These are phyloP conservation scores for Ensete glaucum DNA, from an alignment of 176 grass and related monocot species.

Conservation along the genomic window DNA sequence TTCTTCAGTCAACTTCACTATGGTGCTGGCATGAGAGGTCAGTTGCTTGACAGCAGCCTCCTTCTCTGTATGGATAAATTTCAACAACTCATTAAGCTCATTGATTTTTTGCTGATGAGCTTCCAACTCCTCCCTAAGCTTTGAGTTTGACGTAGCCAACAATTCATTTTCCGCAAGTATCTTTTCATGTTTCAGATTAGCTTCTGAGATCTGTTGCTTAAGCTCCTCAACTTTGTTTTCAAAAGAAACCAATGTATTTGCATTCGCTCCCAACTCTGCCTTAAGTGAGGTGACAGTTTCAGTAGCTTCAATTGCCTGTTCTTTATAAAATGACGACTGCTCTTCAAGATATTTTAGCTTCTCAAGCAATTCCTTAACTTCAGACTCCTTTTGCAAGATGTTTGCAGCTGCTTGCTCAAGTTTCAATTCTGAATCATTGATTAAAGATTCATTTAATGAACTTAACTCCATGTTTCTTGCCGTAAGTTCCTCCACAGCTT, in stretches of 20 bases:
- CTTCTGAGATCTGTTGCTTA: constrained; percentile 38
- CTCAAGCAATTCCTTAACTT: constrained; percentile 57
- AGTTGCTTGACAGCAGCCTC: constrained; percentile 33
- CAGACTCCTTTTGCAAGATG: constrained; percentile 45
- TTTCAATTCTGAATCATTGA: constrained; percentile 28
- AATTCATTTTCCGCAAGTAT: constrained; percentile 35
- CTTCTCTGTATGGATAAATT: constrained; percentile 27
- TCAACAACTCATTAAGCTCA: constrained; percentile 37
- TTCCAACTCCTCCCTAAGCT: constrained; percentile 18
- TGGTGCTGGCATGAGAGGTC: constrained; percentile 26
- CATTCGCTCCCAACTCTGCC: constrained; percentile 63
- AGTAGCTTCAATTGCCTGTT: constrained; percentile 34
- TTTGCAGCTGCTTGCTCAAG: constrained; percentile 23
- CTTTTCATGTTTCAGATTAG: constrained; percentile 45
- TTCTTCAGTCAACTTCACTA: constrained; percentile 38
- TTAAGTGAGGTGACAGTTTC: constrained; percentile 65
- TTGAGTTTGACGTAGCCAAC: constrained; percentile 26
- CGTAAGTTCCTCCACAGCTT: constrained; percentile 30
- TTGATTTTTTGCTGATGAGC: constrained; percentile 33
- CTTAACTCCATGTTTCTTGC: constrained; percentile 36
- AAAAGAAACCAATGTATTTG: constrained; percentile 47
- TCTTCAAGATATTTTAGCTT: constrained; percentile 58
- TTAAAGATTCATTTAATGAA: constrained; percentile 28
- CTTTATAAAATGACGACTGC: constrained; percentile 53
- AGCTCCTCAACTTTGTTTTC: constrained; percentile 45